These are phyloP conservation scores for Trametes sanguinea DNA, from an alignment of 768 basidiomycete genomes.

Conservation along the genomic window DNA sequence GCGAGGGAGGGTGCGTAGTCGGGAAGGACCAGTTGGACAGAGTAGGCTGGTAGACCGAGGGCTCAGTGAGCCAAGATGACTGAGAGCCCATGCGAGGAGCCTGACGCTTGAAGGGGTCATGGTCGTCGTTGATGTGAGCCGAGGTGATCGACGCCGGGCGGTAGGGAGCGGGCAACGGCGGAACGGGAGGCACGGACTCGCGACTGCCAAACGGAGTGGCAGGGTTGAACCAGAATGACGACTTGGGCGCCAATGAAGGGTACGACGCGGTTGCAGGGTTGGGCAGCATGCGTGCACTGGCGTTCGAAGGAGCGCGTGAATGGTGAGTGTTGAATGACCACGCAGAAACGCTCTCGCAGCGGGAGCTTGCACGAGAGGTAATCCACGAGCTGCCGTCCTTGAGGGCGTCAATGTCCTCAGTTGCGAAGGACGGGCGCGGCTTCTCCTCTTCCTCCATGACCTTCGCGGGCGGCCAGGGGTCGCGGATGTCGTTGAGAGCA, in stretches of 20 bases:
- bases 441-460: conserved; percentile 49
- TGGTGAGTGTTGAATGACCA: conserved; percentile 70
- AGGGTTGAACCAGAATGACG: conserved; percentile 63
- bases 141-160: conserved; percentile 46
- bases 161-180: conserved; percentile 59
- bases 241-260: conserved; percentile 46
- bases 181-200: conserved; percentile 56
- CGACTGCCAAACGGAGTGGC: conserved; percentile 40
- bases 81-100: conserved; percentile 58
- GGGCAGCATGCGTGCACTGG: conserved; percentile 28
- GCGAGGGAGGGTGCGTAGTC: conserved; percentile 38
- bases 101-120: conserved; percentile 68
- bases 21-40: conserved; percentile 74
- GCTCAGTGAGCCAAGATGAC: conserved; percentile 73
- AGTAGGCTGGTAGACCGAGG: conserved; percentile 56
- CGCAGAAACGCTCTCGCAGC: conserved; percentile 60
- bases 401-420: conserved; percentile 72
- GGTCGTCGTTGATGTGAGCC: conserved; percentile 42
- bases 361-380: conserved; percentile 60
- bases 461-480: conserved; percentile 63
- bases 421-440: conserved; percentile 62
- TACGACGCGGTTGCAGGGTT: conserved; percentile 39
- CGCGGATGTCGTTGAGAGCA: conserved; percentile 49
- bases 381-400: conserved; percentile 83
- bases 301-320: conserved; percentile 42